Conservation (phyloP, 1,284 basidiomycete genomes). For the Phellinidium pouzarii region DNA sequence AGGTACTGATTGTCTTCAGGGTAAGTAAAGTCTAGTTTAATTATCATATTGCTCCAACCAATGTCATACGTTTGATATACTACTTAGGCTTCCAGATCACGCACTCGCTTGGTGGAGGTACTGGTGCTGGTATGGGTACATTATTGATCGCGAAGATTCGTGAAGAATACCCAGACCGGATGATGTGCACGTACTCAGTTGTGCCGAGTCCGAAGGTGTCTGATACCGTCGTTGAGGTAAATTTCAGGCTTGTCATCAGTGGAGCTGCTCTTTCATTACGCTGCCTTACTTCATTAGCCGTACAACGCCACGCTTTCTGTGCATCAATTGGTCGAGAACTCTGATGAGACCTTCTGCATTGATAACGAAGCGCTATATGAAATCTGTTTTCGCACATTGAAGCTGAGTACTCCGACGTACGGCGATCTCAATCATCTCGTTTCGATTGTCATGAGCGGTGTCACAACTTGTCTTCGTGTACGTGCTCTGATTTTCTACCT, state of each 20-base stretch:
- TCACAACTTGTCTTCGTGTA: conserved; percentile 84
- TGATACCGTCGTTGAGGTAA: conserved; percentile 11
- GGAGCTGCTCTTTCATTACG: background rate
- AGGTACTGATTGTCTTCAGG: conserved; percentile 82
- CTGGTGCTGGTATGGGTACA: conserved; percentile 82
- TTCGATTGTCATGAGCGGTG: conserved; percentile 96
- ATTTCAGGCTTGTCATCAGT: conserved; percentile 1
- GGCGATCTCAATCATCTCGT: conserved; percentile 97
- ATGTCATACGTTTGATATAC: background rate
- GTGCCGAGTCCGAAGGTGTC: conserved; percentile 82
- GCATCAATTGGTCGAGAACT: conserved; percentile 89
- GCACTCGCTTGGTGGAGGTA: conserved; percentile 95
- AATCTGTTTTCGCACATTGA: conserved; percentile 96
- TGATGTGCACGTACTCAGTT: conserved; percentile 91
- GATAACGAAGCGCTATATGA: conserved; percentile 99
- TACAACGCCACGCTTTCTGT: conserved; percentile 90
- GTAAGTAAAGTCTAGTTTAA: conserved; percentile 67
- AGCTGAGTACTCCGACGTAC: conserved; percentile 90
- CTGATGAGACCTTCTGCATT: conserved; percentile 85
- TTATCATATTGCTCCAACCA: conserved; percentile 69
- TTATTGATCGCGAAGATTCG: conserved; percentile 79
- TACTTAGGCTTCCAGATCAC: conserved; percentile 75
- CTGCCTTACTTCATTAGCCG: conserved; percentile 91
- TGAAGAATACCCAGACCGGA: conserved; percentile 91
- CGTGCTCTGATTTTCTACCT: conserved; percentile 7